Evolutionary conservation across 2,329 filamentous ascomycete species (phyloP), one percentile per base, ranked within the genome.

Genomic region (Exutisphaerella laricina): DNA sequence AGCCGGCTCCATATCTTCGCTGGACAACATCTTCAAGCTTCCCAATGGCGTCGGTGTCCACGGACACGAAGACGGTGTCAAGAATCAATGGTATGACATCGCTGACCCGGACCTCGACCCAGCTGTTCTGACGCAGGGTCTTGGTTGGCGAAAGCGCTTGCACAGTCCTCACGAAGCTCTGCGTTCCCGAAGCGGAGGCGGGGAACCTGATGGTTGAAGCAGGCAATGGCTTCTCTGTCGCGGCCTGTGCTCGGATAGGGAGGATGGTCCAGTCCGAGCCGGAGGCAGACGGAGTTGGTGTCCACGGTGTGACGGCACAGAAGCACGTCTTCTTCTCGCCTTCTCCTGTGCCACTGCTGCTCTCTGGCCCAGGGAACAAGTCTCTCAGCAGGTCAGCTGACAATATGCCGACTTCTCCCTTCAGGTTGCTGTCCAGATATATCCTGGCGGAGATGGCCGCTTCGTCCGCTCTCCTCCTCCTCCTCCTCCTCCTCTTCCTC

Each of bases 351-450:
- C 33, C 33, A 35, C 16, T 10, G 20, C 5, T 13, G 8, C 20
- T 17, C 9, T 26, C 23, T 7, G 6, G 6, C 26, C 45, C 42
- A 3, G 85, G 81, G 67, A 94, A 88, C 39, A 97, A 75, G 60
- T 94, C 85, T 34, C 76, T 72, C 58, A 89, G 88, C 39, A 98
- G 74, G 64, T 95, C 88, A 58, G 88, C 83, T 9, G 90, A 95
- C 40, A 97, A 67, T 51, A 92, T 78, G 50, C 88, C 92, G 49
- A 89, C 76, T 61, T 95, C 87, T 40, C 86, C 87, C 66, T 84
- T 86, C 57, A 94, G 74, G 63, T 85, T 83, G 61, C 88, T 85
- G 65, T 95, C 88, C 43, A 96, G 78, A 26, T 94, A 77, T 38
- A 97, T 73, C 45, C 85, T 81, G 43, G 88, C 89, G 45, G 85